Percentiles rank a stretch among this genome's conserved stretches.
Conservation (phyloP, 495 filamentous ascomycete species). For the Bacidia gigantensis region DNA sequence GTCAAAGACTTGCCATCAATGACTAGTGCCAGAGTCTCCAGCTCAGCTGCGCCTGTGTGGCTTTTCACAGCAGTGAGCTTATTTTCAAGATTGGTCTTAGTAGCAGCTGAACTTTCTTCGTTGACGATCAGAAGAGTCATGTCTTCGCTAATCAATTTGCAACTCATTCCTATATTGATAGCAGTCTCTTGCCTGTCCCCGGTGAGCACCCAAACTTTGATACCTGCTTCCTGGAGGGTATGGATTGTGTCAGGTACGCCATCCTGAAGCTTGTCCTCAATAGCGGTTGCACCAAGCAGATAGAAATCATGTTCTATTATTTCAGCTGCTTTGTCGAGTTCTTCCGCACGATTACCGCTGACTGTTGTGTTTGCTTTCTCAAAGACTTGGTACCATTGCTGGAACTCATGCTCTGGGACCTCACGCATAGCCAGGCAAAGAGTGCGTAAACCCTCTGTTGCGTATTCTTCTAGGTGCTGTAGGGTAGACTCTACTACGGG, state of each 20-base stretch:
- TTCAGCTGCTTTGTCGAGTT: slow-evolving; percentile 95
- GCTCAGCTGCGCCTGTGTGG: slow-evolving; percentile 61
- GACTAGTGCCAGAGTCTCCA: slow-evolving; percentile 82
- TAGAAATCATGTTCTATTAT: slow-evolving; percentile 85
- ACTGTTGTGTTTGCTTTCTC: slow-evolving; percentile 87
- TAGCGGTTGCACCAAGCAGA: slow-evolving; percentile 89
- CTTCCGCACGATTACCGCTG: slow-evolving; percentile 79
- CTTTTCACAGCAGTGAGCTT: slow-evolving; percentile 77
- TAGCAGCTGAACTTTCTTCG: slow-evolving; percentile 62
- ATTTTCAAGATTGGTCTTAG: slow-evolving; percentile 75
- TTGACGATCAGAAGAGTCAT: slow-evolving; percentile 98
- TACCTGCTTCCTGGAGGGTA: slow-evolving; percentile 89
- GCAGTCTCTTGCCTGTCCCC: slow-evolving; percentile 97
- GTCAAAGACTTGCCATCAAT: slow-evolving; percentile 95
- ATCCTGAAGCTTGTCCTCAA: slow-evolving; percentile 93
- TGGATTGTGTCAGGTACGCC: slow-evolving; percentile 98
- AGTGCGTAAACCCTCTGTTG: slow-evolving; percentile 87
- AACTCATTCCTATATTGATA: slow-evolving; percentile 99
- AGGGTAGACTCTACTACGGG: slow-evolving; percentile 77
- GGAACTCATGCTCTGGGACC: slow-evolving; percentile 78
- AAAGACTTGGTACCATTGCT: slow-evolving; percentile 76
- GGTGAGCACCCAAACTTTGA: slow-evolving; percentile 98
- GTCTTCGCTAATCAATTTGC: slow-evolving; percentile 95
- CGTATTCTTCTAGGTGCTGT: slow-evolving; percentile 94
- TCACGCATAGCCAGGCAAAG: slow-evolving; percentile 93